Evolutionary conservation across 192 early-diverging fungal genomes (phyloP).

Genomic region (Endogone sp.): DNA sequence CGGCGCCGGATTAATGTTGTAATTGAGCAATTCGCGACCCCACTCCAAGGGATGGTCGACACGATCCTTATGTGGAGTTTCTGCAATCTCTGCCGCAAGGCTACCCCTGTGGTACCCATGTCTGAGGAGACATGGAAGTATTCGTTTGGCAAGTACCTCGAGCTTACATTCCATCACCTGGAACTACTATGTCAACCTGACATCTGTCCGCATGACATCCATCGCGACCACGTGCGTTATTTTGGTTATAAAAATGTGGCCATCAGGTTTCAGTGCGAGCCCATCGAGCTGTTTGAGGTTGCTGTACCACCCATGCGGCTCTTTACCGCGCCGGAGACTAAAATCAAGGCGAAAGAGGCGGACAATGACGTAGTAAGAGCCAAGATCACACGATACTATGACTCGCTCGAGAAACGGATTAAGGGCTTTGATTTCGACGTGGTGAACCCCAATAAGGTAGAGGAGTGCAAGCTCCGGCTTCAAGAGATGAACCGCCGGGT

Average conservation of each 20-base stretch:
- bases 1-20: conserved; percentile 73
- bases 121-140: conserved; percentile 88
- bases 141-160: conserved; percentile 97
- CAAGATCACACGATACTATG: conserved; percentile 79
- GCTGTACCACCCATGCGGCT: conserved; percentile 65
- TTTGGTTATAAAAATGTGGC: conserved; percentile 76
- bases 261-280: conserved; percentile 74
- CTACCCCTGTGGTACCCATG: conserved; percentile 73
- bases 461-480: conserved; percentile 67
- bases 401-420: conserved; percentile 79
- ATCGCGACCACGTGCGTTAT: conserved; percentile 79
- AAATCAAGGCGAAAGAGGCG: conserved; percentile 63
- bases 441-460: conserved; percentile 65
- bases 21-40: conserved; percentile 55
- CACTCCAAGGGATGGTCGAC: conserved; percentile 63
- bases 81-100: conserved; percentile 70
- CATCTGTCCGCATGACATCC: conserved; percentile 80
- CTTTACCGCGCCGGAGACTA: conserved; percentile 54
- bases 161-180: conserved; percentile 83
- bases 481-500: conserved; percentile 67
- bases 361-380: conserved; percentile 67
- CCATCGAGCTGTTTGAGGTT: conserved; percentile 71
- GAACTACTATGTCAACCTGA: conserved; percentile 58
- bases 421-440: conserved; percentile 78
- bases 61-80: conserved; percentile 87